A percentile compares a stretch with the other conserved stretches of the same genome.
These are phyloP conservation scores for Fraxinus dipetala DNA, from an alignment of 305 asterid species.

Conservation along the genomic window DNA sequence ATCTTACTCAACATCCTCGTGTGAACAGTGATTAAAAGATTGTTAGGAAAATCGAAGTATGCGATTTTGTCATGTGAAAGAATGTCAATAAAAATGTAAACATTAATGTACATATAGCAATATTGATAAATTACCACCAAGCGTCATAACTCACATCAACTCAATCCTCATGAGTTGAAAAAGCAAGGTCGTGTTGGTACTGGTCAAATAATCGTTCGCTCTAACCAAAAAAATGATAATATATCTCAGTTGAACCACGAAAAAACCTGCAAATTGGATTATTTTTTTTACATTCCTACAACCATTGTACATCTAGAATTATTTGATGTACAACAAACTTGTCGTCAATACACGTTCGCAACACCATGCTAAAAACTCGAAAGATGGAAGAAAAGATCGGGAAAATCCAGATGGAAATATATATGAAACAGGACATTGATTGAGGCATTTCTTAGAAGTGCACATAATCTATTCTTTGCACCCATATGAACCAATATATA, in stretches of 20 bases:
- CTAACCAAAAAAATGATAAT: too few relatives aligned
- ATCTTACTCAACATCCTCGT: too few relatives aligned
- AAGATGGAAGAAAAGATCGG: neutral
- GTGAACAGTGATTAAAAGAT: too few relatives aligned
- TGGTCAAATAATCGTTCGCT: neutral
- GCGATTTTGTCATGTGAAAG: too few relatives aligned
- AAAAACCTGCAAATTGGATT: neutral
- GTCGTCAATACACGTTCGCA: neutral
- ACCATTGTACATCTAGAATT: neutral
- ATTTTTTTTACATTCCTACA: too few relatives aligned
- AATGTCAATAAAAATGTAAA: too few relatives aligned
- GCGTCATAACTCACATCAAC: neutral
- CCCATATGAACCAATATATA: neutral
- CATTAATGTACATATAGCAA: too few relatives aligned
- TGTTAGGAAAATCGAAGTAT: too few relatives aligned
- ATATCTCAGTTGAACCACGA: neutral
- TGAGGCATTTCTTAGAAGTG: neutral
- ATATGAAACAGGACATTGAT: neutral
- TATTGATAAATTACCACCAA: neutral
- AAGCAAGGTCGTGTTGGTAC: neutral
- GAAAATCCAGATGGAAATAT: neutral
- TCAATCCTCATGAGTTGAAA: neutral
- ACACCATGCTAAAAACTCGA: neutral
- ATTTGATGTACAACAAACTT: neutral
- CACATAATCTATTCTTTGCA: conserved; percentile 2